Evolutionary conservation across 495 filamentous ascomycete genomes (phyloP).

Genomic region (Astrothelium macrocarpum): DNA sequence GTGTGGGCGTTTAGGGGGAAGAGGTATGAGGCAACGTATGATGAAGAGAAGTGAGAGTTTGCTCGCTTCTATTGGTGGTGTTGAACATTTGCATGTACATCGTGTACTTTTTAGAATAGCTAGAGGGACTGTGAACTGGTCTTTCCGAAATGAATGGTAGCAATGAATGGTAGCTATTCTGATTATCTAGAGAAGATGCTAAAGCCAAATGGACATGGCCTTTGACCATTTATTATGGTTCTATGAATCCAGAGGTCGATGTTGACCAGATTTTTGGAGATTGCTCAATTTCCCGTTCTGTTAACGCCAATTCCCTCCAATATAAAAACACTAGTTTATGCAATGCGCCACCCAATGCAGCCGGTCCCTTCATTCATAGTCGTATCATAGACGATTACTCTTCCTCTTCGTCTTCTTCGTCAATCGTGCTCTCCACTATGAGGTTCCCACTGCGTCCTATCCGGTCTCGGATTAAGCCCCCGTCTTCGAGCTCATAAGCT

Average conservation of each 20-base stretch:
- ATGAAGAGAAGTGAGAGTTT: no score
- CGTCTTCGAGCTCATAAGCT: conserved; percentile 58
- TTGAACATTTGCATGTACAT: no score
- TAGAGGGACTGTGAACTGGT: no score
- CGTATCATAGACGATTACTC: conserved; percentile 14
- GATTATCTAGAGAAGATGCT: no score
- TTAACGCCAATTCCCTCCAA: not conserved
- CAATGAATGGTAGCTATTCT: not conserved
- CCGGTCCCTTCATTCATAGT: not conserved
- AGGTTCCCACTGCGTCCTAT: conserved; percentile 81
- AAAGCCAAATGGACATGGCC: no score
- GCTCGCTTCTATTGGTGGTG: no score
- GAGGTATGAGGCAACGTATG: conserved; percentile 64
- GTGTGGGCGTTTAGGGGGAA: conserved; percentile 95
- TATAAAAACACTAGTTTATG: not conserved
- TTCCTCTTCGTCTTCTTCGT: conserved; percentile 47
- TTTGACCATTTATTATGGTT: not conserved
- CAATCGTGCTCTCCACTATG: conserved; percentile 63
- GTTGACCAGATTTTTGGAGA: not conserved
- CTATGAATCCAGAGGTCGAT: not conserved
- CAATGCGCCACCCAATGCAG: conserved; percentile 2
- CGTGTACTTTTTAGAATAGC: no score
- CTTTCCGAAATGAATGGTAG: no score
- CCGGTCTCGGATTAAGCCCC: conserved; percentile 54
- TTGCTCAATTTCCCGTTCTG: not conserved